Evolutionary conservation across 1,284 basidiomycete species (phyloP).

Genomic region (Malassezia slooffiae): DNA sequence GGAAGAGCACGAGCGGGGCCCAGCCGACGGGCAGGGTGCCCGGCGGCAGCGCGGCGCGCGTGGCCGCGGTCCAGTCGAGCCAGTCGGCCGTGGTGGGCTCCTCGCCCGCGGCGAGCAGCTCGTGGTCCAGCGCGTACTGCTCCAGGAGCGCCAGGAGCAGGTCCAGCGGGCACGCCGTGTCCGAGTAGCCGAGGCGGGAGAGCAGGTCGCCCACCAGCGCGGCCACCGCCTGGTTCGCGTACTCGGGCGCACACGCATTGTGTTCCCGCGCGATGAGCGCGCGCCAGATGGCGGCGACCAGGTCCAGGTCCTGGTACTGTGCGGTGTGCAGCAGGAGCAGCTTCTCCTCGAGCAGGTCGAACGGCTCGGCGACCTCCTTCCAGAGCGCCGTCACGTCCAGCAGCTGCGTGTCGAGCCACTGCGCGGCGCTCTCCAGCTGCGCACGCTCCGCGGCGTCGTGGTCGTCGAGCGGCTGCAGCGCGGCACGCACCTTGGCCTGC

Average conservation of each 20-base stretch:
- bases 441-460: slow-evolving; percentile 49
- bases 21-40: slow-evolving; percentile 54
- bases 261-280: slow-evolving; percentile 68
- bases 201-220: slow-evolving; percentile 25
- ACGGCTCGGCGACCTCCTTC: slow-evolving; percentile 74
- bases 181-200: slow-evolving; percentile 19
- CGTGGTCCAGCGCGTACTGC: slow-evolving; percentile 31
- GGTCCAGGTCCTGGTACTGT: slow-evolving; percentile 71
- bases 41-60: background rate
- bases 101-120: slow-evolving; percentile 7
- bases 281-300: slow-evolving; percentile 78
- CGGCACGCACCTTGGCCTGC: slow-evolving; percentile 62
- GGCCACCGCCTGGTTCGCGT: slow-evolving; percentile 23
- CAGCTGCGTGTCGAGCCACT: slow-evolving; percentile 50
- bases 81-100: background rate
- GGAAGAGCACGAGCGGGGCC: slow-evolving; percentile 63
- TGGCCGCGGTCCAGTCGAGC: slow-evolving; percentile 1
- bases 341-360: slow-evolving; percentile 71
- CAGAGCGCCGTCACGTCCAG: slow-evolving; percentile 58
- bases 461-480: slow-evolving; percentile 28
- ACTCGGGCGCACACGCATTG: slow-evolving; percentile 33
- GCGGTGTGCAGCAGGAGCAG: slow-evolving; percentile 85
- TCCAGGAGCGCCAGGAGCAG: slow-evolving; percentile 29
- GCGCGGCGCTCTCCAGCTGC: slow-evolving; percentile 48
- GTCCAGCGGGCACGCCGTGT: slow-evolving; percentile 39